Base-by-base conservation (phyloP, 202 grass and related monocot species). In the Schoenoplectus tabernaemontani region DNA sequence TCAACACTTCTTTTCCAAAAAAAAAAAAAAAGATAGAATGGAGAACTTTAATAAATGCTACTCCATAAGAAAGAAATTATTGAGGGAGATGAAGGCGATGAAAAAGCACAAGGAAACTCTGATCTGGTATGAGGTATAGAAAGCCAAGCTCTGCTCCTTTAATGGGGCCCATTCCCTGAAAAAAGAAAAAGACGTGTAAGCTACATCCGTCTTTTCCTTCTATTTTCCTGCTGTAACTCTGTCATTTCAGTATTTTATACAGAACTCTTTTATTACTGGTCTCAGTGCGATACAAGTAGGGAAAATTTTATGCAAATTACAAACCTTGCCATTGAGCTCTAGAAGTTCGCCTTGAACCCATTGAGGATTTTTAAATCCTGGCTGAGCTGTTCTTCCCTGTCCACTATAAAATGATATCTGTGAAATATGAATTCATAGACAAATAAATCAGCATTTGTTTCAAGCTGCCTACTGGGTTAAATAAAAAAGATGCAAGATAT, bases 301-400 rank as follows among this genome's bases (percentile, higher is more conserved):
- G 11, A 26, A 51, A 9, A 53, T 32, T 63, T 46, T 17, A 48
- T 62, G 39, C 23, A 80, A 64, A 80, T 65, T 81, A 54, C 85
- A 87, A 87, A 97, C 95, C 91, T 94, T 98, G 82, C 95, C 95
- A 86, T 86, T 94, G n/a, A 98, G 90, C 78, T 90, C 87, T 26
- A 98, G 82, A 10, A 98, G 87, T 82, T 98, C 95, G 1, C 91
- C 95, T 64, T 90, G 87, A 86, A 98, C 89, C 95, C 95, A 98
- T 67, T 89, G 87, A 1, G 95, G 95, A 68, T 92, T 94, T 86
- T 92, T 90, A 86, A 90, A 98, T 83, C 95, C 95, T 79, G 87
- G 82, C 64, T 98, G 72, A 23, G 89, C 89, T 85, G 93, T 98
- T 89, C 95, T 94, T 71, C 95, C 95, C 59, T 97, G 87, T 68